A percentile compares a stretch with the other conserved stretches of the same genome.
Conservation (phyloP, 192 early-diverging fungal genomes). For the Mortierella hygrophila region DNA sequence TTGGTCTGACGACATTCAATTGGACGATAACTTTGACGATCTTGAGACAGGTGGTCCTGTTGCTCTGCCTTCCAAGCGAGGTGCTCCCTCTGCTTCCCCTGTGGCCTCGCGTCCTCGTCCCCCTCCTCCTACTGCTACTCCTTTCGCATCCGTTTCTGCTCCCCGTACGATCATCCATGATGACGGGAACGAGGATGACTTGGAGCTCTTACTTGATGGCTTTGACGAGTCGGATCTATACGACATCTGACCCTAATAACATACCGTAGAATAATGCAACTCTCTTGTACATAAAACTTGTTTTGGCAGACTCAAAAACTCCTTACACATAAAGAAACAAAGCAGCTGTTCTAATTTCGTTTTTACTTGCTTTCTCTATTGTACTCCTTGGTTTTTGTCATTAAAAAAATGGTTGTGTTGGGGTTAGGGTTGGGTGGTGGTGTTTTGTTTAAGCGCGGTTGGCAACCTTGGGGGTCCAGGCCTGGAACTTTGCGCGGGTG, state of each 20-base stretch:
- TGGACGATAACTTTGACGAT: constrained; percentile 22
- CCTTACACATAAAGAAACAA: too few species aligned
- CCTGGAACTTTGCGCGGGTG: constrained; percentile 64
- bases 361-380: not conserved
- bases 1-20: constrained; percentile 26
- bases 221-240: constrained; percentile 35
- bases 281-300: not conserved
- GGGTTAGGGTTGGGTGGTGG: not conserved
- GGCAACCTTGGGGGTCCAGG: constrained; percentile 68
- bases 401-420: not conserved
- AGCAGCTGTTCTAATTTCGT: too few species aligned
- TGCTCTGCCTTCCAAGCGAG: not conserved
- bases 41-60: constrained; percentile 2
- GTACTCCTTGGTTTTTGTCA: not conserved
- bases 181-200: constrained; percentile 32
- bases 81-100: not conserved
- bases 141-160: not conserved
- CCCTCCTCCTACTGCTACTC: not conserved
- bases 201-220: constrained; percentile 39
- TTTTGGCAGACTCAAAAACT: not conserved
- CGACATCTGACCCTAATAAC: constrained; percentile 2
- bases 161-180: not conserved
- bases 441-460: constrained; percentile 35
- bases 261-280: not conserved
- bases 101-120: not conserved